Evolutionary conservation across 2,329 filamentous ascomycete species (phyloP).

Genomic region (Alternaria panax): DNA sequence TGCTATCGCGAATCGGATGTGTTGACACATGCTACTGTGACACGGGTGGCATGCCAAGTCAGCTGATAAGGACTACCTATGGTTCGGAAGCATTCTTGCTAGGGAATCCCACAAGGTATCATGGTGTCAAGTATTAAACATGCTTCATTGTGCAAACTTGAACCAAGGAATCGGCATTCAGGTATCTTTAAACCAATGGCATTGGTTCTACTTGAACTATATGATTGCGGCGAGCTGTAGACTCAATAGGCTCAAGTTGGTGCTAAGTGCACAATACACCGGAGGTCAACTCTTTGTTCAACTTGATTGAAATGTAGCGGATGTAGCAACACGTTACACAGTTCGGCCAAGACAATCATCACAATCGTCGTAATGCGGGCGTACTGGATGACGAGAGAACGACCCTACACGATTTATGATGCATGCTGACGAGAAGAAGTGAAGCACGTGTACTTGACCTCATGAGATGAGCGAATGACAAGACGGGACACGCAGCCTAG

Average conservation of each 20-base stretch:
- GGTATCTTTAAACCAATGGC: neutral
- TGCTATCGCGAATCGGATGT: constrained; percentile 13
- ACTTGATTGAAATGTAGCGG: neutral
- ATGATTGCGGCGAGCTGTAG: neutral
- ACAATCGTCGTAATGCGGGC: neutral
- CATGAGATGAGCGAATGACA: neutral
- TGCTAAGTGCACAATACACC: neutral
- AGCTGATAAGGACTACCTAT: constrained; percentile 10
- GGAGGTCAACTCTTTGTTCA: neutral
- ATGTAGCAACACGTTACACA: neutral
- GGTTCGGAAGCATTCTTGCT: neutral
- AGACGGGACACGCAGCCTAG: neutral
- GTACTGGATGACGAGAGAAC: neutral
- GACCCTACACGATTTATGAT: neutral
- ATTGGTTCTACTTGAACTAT: neutral
- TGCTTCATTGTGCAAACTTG: neutral
- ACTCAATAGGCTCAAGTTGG: neutral
- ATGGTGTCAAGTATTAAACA: neutral
- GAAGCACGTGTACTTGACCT: constrained; percentile 9
- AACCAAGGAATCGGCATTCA: neutral
- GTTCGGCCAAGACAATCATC: neutral
- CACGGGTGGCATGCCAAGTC: constrained; percentile 17
- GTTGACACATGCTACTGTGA: constrained; percentile 3
- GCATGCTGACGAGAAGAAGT: neutral
- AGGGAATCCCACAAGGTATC: neutral